phyloP scores from a whole-genome alignment of 371 early-diverging fungal species.

The Capillidium rhysosporum region DNA sequence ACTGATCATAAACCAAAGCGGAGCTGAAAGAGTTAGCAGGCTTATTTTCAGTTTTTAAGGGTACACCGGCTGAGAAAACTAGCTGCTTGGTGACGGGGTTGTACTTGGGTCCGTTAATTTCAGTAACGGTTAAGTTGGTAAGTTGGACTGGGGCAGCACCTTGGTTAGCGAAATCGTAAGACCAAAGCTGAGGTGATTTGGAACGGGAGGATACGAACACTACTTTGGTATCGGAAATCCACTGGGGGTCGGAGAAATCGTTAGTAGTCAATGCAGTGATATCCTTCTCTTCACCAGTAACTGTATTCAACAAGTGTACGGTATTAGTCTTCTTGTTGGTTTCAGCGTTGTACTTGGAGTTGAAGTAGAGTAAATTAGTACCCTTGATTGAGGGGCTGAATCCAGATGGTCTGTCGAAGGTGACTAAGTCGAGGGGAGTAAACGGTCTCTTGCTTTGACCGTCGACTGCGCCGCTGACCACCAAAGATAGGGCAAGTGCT shows the following conservation, averaged over 20 bases:
- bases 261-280: conserved; percentile 15
- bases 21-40: conserved; percentile 13
- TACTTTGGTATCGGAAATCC: conserved; percentile 24
- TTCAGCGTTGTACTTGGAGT: conserved; percentile 21
- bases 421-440: conserved; percentile 23
- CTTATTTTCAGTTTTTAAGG: conserved; percentile 18
- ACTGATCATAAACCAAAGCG: conserved; percentile 27
- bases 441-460: conserved; percentile 10
- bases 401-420: conserved; percentile 24
- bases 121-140: conserved; percentile 23
- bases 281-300: conserved; percentile 10
- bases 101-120: conserved; percentile 20
- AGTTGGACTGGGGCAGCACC: conserved; percentile 16
- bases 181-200: conserved; percentile 20
- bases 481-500: no score
- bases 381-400: conserved; percentile 26
- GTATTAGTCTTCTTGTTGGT: conserved; percentile 24
- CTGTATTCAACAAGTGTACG: conserved; percentile 20
- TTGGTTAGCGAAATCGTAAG: conserved; percentile 20
- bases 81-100: conserved; percentile 19
- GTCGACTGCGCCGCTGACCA: no score
- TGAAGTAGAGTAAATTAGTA: conserved; percentile 21
- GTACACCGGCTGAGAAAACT: conserved; percentile 29
- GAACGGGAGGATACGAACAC: conserved; percentile 27
- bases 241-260: conserved; percentile 23